Percentiles rank a stretch among this genome's conserved stretches.
Evolutionary conservation across 2,329 filamentous ascomycete species (phyloP).

Genomic region (Coniella vitis): DNA sequence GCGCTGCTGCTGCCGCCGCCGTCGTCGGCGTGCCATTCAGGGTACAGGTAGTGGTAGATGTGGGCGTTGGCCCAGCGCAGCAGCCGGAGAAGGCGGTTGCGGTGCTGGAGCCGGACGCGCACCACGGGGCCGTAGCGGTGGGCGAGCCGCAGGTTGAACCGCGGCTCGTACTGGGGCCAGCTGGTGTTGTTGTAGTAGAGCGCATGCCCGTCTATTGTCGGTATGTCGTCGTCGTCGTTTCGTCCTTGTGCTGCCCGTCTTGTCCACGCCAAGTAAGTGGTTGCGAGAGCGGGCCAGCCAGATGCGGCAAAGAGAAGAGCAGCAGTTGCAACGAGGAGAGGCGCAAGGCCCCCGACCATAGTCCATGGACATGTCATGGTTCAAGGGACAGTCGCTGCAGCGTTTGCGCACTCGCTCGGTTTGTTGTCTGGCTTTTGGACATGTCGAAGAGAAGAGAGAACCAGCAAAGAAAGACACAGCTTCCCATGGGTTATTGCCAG

Average conservation of each 20-base stretch:
- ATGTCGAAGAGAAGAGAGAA: too few species aligned
- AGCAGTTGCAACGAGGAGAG: not conserved
- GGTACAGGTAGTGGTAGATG: not conserved
- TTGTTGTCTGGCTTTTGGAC: too few species aligned
- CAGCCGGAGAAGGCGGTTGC: not conserved
- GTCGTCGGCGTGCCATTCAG: not conserved
- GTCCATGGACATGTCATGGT: not conserved
- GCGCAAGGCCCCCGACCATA: not conserved
- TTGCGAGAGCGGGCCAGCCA: not conserved
- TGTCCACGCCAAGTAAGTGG: not conserved
- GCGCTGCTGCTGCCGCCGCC: too few species aligned
- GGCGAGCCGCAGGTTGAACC: constrained; percentile 12
- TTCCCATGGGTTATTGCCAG: too few species aligned
- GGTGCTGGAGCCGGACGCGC: not conserved
- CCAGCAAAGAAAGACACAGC: too few species aligned
- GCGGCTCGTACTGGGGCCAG: constrained; percentile 13
- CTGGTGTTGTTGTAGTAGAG: constrained; percentile 6
- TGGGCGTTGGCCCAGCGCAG: not conserved
- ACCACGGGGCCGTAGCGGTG: constrained; percentile 7
- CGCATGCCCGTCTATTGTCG: constrained; percentile 1
- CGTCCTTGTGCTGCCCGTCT: too few species aligned
- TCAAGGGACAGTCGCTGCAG: not conserved
- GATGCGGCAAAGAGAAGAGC: not conserved
- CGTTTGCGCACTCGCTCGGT: not conserved
- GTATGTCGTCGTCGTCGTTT: not conserved